phyloP scores from a whole-genome alignment of 306 rosid species.

The Benincasa hispida region DNA sequence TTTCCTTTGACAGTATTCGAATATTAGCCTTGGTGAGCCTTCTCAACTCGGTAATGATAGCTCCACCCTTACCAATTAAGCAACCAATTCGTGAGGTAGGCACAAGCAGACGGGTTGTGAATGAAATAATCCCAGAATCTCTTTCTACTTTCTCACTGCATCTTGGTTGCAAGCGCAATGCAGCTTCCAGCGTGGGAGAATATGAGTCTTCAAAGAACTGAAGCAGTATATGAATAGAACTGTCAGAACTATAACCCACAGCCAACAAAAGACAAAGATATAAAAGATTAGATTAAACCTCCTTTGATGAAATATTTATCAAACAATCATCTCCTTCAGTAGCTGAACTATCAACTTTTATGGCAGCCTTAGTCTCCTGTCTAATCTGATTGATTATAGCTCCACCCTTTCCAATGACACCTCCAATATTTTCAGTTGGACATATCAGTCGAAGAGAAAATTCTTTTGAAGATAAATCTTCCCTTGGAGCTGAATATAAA shows the following conservation, averaged over 20 bases:
- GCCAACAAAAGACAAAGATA: not conserved
- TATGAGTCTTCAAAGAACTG: slow-evolving; percentile 78
- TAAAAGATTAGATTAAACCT: slow-evolving; percentile 37
- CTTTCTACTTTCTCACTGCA: slow-evolving; percentile 92
- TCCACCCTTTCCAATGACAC: slow-evolving; percentile 99
- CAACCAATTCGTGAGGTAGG: slow-evolving; percentile 94
- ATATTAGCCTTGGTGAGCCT: slow-evolving; percentile 85
- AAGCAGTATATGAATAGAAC: slow-evolving; percentile 12
- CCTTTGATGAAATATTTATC: slow-evolving; percentile 70
- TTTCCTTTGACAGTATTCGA: slow-evolving; percentile 77
- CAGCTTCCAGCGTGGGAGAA: slow-evolving; percentile 84
- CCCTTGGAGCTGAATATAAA: slow-evolving; percentile 83
- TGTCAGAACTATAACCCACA: slow-evolving; percentile 9
- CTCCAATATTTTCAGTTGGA: slow-evolving; percentile 82
- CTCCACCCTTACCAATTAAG: slow-evolving; percentile 96
- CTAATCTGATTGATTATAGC: slow-evolving; percentile 80
- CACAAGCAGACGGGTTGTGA: slow-evolving; percentile 84
- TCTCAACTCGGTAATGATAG: slow-evolving; percentile 91
- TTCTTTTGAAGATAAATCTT: slow-evolving; percentile 68
- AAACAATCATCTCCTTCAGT: slow-evolving; percentile 82
- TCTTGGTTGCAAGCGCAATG: slow-evolving; percentile 90
- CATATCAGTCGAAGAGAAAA: slow-evolving; percentile 78
- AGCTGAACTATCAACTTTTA: slow-evolving; percentile 90
- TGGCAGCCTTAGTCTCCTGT: slow-evolving; percentile 84
- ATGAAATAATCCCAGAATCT: slow-evolving; percentile 91